Evolutionary conservation across 2,329 filamentous ascomycete species (phyloP).

Genomic region (Rutstroemia sydowiana): DNA sequence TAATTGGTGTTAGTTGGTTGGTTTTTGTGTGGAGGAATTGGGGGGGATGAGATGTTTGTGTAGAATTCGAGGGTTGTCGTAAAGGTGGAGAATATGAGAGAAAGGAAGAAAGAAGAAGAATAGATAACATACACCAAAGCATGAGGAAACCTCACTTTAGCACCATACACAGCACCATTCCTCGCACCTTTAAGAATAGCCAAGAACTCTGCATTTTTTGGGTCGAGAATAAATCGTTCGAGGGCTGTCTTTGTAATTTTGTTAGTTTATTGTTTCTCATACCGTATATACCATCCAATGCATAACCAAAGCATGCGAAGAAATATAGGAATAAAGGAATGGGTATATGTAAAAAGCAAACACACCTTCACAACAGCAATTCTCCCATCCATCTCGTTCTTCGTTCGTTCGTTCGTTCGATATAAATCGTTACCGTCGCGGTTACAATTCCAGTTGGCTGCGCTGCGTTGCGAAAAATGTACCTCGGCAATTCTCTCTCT

Average conservation of each 20-base stretch:
- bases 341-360: neutral
- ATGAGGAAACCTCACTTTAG: slow-evolving; percentile 97
- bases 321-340: slow-evolving; percentile 12
- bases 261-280: neutral
- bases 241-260: slow-evolving; percentile 34
- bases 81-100: neutral
- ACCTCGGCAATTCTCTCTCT: slow-evolving; percentile 21
- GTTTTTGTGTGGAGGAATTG: neutral
- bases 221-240: slow-evolving; percentile 73
- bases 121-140: slow-evolving; percentile 63
- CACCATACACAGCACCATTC: slow-evolving; percentile 94
- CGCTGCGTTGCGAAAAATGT: too few species aligned
- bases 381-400: slow-evolving; percentile 20
- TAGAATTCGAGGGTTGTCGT: too few species aligned
- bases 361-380: slow-evolving; percentile 25
- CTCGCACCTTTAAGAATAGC: slow-evolving; percentile 85
- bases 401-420: too few species aligned
- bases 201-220: slow-evolving; percentile 76
- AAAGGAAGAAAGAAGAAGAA: neutral
- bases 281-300: too few species aligned
- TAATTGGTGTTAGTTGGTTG: neutral
- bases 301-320: too few species aligned
- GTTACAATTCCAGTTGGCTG: too few species aligned
- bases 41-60: too few species aligned
- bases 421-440: too few species aligned